Percentiles rank a stretch among this genome's conserved stretches.
Evolutionary conservation across 1,284 basidiomycete genomes (phyloP).

Genomic region (Cryptococcus sp.): DNA sequence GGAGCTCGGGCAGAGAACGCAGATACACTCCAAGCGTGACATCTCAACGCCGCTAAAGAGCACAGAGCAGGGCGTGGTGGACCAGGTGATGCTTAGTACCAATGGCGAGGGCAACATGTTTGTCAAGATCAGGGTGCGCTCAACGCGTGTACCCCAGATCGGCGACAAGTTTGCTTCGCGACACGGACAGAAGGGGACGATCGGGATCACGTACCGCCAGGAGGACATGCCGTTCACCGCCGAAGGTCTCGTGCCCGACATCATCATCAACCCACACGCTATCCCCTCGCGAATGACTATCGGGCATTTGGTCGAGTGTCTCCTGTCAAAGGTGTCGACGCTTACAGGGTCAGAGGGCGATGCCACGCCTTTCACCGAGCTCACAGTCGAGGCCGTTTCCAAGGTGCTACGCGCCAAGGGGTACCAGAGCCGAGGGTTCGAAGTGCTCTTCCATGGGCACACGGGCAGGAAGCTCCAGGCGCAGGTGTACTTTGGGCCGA

Average conservation of each 20-base stretch:
- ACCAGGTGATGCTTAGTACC: constrained; percentile 95
- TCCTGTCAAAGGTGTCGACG: constrained; percentile 93
- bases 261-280: constrained; percentile 98
- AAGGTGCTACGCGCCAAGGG: constrained; percentile 74
- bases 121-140: constrained; percentile 94
- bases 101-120: constrained; percentile 96
- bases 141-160: constrained; percentile 92
- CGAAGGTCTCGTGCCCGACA: constrained; percentile 92
- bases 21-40: constrained; percentile 85
- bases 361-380: constrained; percentile 96
- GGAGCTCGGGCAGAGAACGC: constrained; percentile 90
- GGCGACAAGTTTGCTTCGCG: constrained; percentile 99
- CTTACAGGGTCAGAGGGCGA: constrained; percentile 96
- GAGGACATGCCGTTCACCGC: constrained; percentile 99
- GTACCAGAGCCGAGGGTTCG: constrained; percentile 92
- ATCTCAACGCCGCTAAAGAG: constrained; percentile 97
- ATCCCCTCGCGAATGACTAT: constrained; percentile 99
- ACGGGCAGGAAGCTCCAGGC: constrained; percentile 96
- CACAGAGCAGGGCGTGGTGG: constrained; percentile 95
- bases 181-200: constrained; percentile 99
- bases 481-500: constrained; percentile 96
- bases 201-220: constrained; percentile 97
- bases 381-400: constrained; percentile 95
- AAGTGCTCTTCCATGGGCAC: constrained; percentile 99
- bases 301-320: constrained; percentile 97